A percentile compares a stretch with the other conserved stretches of the same genome.
Conservation (phyloP, 768 basidiomycete genomes). For the Antrodiella citrinella region DNA sequence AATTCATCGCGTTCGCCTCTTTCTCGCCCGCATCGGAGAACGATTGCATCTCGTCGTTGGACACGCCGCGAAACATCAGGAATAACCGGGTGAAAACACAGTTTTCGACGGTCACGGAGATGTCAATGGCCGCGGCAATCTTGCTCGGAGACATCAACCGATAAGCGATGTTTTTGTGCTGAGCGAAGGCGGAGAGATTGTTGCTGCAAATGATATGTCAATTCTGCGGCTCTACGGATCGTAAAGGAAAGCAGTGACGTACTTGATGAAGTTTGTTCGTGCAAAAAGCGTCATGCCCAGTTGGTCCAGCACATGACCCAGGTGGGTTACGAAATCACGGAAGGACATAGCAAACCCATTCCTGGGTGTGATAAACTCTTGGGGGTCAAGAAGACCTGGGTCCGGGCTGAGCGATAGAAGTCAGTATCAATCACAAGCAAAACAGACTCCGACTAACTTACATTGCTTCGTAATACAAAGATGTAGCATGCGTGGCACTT, state of each 20-base stretch:
- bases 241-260: constrained; percentile 16
- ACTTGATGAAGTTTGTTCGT: constrained; percentile 79
- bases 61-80: constrained; percentile 77
- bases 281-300: constrained; percentile 79
- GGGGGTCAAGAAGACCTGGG: constrained; percentile 65
- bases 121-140: constrained; percentile 82
- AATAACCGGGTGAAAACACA: constrained; percentile 81
- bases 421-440: not conserved
- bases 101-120: constrained; percentile 72
- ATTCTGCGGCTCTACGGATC: too few relatives aligned
- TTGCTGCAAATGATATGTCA: constrained; percentile 55
- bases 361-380: constrained; percentile 69
- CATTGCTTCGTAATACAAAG: constrained; percentile 83
- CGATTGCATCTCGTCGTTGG: constrained; percentile 68
- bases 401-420: constrained; percentile 51
- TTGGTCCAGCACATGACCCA: constrained; percentile 77
- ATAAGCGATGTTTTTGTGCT: constrained; percentile 83
- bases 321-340: constrained; percentile 70
- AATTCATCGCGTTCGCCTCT: constrained; percentile 74
- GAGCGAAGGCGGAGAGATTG: constrained; percentile 65
- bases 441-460: constrained; percentile 28
- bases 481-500: constrained; percentile 69
- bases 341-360: constrained; percentile 85
- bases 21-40: constrained; percentile 81
- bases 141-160: constrained; percentile 76